phyloP scores from a whole-genome alignment of 192 early-diverging fungal species.

The Coemansia sp. region DNA sequence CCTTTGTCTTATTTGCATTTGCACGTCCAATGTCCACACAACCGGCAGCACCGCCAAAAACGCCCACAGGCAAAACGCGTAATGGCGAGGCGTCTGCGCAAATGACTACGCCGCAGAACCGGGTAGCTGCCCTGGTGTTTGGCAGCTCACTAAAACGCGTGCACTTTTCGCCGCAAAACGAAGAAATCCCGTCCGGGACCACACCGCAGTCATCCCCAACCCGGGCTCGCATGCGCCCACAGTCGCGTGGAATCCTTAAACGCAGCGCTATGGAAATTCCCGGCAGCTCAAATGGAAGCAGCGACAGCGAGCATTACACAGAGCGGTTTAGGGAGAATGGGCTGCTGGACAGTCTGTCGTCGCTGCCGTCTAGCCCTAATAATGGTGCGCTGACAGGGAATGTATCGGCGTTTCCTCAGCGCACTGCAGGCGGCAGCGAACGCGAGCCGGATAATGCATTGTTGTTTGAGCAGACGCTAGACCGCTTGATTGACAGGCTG shows the following conservation, averaged over 20 bases:
- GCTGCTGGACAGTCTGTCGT: constrained; percentile 8
- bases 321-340: constrained; percentile 7
- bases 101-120: background rate
- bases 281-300: constrained; percentile 7
- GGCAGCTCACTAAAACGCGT: constrained; percentile 31
- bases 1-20: constrained; percentile 1
- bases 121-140: background rate
- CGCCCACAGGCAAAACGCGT: background rate
- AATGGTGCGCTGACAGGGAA: background rate
- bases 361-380: constrained; percentile 8
- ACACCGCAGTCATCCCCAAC: constrained; percentile 50
- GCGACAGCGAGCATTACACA: constrained; percentile 7
- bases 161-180: constrained; percentile 44
- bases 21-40: constrained; percentile 5
- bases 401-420: constrained; percentile 1
- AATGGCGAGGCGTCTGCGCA: too few relatives aligned
- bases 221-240: constrained; percentile 24
- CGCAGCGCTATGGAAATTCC: background rate
- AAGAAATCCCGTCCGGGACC: constrained; percentile 29
- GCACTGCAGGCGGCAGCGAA: background rate
- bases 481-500: constrained; percentile 2
- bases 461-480: constrained; percentile 12
- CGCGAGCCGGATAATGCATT: background rate
- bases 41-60: background rate
- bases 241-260: constrained; percentile 41